Base-by-base conservation (phyloP, 2,329 filamentous ascomycete species). In the Hypoxylon sp. region DNA sequence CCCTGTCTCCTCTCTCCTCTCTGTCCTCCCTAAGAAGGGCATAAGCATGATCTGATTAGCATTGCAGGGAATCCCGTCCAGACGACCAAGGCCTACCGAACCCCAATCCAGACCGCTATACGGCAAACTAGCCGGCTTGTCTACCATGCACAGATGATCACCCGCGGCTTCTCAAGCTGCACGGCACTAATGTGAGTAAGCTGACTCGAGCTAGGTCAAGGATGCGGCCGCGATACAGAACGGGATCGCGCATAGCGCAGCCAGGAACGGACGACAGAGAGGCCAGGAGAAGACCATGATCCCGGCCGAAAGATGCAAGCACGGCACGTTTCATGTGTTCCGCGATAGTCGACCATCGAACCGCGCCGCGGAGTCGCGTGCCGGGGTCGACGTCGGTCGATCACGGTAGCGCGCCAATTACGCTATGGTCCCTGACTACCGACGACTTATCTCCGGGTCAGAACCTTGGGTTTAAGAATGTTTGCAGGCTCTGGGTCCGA, bases 151-250 rank as follows among this genome's bases (percentile, higher is more conserved):
- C 21, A 48, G 24, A 10, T 33, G 41, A 55, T 52, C 47, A 52
- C 27, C 21, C 27, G 47, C 18, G 27, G 3, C 10, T 33, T 35
- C 5, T 29, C 5, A 13, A 17, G 38, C 49, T 33, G 21, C 45
- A 41, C 43, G 23, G 21, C 40, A 46, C 48, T 4, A 24, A 52
- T 29, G 20, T 43, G 42, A 59, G 33, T 59, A 59, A 62, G 55
- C 59, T 59, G 59, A 60, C 24, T 50, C 21, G 55, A 21, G 55
- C 59, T 59, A 55, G 57, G 20, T 50, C 21, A 51, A 21, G 18
- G 17, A 35, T 9, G 18, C 37, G 11, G 20, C 15, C 21, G 38
- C 38, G 8, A 42, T 24, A 23, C 20, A 4, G 21, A n/a, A 11
- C 38, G 38, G 38, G 38, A 42, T 42, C 38, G 13, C 38, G 38